Base-by-base conservation (phyloP, 805 yeast genomes). In the Kodamaea leandrae region DNA sequence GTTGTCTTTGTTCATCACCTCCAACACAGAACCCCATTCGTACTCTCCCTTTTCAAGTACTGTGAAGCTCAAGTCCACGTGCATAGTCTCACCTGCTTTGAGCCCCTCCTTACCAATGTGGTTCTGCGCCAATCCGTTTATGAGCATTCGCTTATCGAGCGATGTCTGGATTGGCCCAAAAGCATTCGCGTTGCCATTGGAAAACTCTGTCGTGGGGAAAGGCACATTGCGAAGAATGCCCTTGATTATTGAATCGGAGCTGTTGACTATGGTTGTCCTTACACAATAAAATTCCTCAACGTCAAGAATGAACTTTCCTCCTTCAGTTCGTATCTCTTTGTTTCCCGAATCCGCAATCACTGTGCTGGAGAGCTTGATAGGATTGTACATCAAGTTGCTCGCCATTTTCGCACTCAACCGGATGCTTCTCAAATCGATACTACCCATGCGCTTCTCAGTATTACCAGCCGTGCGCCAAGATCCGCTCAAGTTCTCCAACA, bases 31-130 rank as follows among this genome's bases (percentile, higher is more conserved):
- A 1, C 90, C 87, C 83, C 96, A 82, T 57, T 86, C 93, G 55
- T 82, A 89, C 36, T 78, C 82, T 2, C 97, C 98, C 33, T 72
- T 72, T 41, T 85, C 90, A 27, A 90, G 63, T 4, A 87, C 76
- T 14, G 82, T 72, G 36, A 82, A 74, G 6, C 86, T 78, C 28
- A 84, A 56, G 17, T 68, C 69, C 21, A 78, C 63, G 2, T 57
- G 64, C 3, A 64, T 39, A 0, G 66, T 52, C 18, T 63, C 71
- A 1, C 76, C 74, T 0, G 83, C 71, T 1, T 51, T 52, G 1
- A 82, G 50, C 2, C 62, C 56, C 1, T 60, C 50, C 5, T 49
- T 42, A 0, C 72, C 65, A 4, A 81, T 55, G 12, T 34, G 44
- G 23, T 19, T 27, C 51, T 86, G 95, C 19, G 85, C 61, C 2